Conservation (phyloP, 2,329 filamentous ascomycete genomes). For the Hymenoscyphus occultus region DNA sequence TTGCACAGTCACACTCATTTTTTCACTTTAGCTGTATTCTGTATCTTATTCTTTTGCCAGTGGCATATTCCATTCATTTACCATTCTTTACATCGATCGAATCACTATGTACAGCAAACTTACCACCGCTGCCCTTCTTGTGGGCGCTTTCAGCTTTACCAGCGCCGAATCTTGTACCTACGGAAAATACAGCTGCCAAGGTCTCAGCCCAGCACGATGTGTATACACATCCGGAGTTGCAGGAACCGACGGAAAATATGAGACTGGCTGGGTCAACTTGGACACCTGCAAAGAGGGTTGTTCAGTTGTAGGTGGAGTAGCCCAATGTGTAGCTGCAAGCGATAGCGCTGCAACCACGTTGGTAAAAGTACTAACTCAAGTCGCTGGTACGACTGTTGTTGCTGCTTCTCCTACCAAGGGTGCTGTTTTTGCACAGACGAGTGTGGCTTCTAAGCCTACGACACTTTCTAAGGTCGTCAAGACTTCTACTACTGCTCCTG, state of each 20-base stretch:
- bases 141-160: neutral
- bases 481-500: neutral
- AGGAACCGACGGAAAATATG: slow-evolving; percentile 1
- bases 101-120: neutral
- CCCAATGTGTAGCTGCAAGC: neutral
- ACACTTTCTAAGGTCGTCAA: neutral
- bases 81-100: neutral
- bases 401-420: neutral
- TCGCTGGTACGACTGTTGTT: neutral
- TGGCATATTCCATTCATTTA: slow-evolving; percentile 1
- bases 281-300: neutral
- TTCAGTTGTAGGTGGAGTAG: neutral
- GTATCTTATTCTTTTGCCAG: neutral
- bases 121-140: neutral
- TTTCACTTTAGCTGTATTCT: neutral
- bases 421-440: neutral
- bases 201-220: neutral
- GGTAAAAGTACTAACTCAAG: neutral
- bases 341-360: neutral
- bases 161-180: neutral
- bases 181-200: neutral
- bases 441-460: neutral
- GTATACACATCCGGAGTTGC: neutral
- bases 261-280: neutral
- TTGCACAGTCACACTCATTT: neutral